Evolutionary conservation across 176 grass and related monocot species (phyloP).

Genomic region (Elymus sibiricus): DNA sequence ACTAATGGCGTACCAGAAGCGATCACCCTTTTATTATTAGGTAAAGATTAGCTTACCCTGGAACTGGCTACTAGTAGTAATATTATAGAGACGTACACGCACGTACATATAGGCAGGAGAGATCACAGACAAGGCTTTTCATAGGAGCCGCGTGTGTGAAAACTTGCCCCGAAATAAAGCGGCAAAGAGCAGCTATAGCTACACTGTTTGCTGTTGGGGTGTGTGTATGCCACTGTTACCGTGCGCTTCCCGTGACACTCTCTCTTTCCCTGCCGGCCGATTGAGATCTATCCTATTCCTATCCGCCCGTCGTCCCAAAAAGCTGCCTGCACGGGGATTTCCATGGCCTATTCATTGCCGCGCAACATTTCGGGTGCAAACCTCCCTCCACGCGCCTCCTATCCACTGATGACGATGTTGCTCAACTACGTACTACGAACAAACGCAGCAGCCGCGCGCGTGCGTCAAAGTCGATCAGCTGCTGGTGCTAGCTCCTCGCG

Average conservation of each 20-base stretch:
- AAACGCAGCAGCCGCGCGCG: neutral
- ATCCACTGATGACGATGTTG: neutral
- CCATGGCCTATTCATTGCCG: conserved; percentile 32
- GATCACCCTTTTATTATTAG: too few relatives aligned
- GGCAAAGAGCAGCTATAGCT: neutral
- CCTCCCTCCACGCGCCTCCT: neutral
- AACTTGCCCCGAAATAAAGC: conserved; percentile 2
- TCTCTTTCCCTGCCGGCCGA: neutral
- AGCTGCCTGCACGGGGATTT: conserved; percentile 36
- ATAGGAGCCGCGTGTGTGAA: neutral
- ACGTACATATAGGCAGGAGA: neutral
- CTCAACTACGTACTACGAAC: neutral
- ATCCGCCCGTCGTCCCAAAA: conserved; percentile 2
- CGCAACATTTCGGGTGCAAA: conserved; percentile 2
- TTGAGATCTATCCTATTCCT: neutral
- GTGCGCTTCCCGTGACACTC: conserved; percentile 35
- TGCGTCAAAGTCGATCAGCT: neutral
- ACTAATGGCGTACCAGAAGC: too few relatives aligned
- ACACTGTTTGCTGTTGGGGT: neutral
- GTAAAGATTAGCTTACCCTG: too few relatives aligned
- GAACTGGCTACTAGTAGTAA: neutral
- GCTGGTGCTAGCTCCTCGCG: too few relatives aligned
- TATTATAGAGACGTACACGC: neutral
- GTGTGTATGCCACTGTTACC: neutral
- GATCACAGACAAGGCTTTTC: neutral